Conservation (phyloP, 805 yeast species). For the Starmera quercuum region DNA sequence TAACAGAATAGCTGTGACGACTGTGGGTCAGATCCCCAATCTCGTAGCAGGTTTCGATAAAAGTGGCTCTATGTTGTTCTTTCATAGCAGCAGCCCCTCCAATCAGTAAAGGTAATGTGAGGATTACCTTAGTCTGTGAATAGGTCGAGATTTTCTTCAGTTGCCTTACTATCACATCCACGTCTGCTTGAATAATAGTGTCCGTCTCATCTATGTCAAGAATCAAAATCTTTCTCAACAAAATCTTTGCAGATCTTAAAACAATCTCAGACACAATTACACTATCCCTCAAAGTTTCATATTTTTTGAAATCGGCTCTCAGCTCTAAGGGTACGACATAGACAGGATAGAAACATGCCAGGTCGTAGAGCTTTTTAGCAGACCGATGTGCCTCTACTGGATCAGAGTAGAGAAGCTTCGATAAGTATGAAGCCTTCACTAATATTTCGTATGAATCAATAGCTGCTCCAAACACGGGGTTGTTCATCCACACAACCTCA, state of each 20-base stretch:
- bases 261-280: conserved; percentile 13
- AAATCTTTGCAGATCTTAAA: conserved; percentile 10
- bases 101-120: conserved; percentile 12
- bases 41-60: conserved; percentile 6
- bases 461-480: conserved; percentile 33
- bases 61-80: conserved; percentile 4
- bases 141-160: conserved; percentile 4
- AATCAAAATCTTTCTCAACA: conserved; percentile 10
- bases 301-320: conserved; percentile 5
- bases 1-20: conserved; percentile 7
- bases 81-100: conserved; percentile 8
- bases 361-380: conserved; percentile 11
- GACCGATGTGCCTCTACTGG: conserved; percentile 2
- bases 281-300: conserved; percentile 10
- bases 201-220: conserved; percentile 3
- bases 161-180: conserved; percentile 2
- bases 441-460: conserved; percentile 26
- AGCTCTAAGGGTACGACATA: conserved; percentile 14
- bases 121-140: conserved; percentile 6
- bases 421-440: conserved; percentile 28
- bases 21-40: conserved; percentile 10
- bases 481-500: conserved; percentile 34
- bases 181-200: conserved; percentile 7
- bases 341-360: conserved; percentile 9
- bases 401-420: conserved; percentile 9